Evolutionary conservation across 2,329 filamentous ascomycete species (phyloP).

Genomic region (Bipolaris bicolor): DNA sequence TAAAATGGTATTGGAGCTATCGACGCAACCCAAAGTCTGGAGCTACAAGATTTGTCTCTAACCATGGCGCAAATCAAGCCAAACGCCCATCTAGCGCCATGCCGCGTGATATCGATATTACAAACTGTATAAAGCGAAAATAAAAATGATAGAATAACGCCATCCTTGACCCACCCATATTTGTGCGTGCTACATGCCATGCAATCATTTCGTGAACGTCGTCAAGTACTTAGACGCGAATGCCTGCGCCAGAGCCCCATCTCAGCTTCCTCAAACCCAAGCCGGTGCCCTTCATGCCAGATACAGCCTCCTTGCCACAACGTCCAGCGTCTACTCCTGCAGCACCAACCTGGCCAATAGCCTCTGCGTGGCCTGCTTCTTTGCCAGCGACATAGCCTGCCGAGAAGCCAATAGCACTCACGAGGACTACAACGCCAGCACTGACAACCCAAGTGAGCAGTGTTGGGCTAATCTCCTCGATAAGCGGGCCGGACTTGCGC

Average conservation of each 20-base stretch:
- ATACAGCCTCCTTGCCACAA: conserved; percentile 43
- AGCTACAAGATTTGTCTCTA: neutral
- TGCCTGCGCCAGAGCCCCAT: conserved; percentile 39
- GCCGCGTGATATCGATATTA: conserved; percentile 1
- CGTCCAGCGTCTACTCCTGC: conserved; percentile 39
- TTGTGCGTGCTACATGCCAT: conserved; percentile 9
- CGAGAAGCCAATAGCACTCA: conserved; percentile 69
- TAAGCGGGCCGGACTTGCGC: conserved; percentile 41
- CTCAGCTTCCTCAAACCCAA: conserved; percentile 41
- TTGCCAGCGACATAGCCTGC: conserved; percentile 68
- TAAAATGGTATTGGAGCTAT: neutral
- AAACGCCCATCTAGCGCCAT: conserved; percentile 6
- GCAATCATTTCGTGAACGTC: conserved; percentile 1
- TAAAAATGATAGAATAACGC: neutral
- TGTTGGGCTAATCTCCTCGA: conserved; percentile 61
- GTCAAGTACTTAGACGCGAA: conserved; percentile 18
- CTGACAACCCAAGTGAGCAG: conserved; percentile 70
- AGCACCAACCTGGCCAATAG: conserved; percentile 39
- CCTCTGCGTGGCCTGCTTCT: conserved; percentile 63
- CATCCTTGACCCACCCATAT: neutral
- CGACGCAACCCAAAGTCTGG: neutral
- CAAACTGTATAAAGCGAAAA: neutral
- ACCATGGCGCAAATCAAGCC: neutral
- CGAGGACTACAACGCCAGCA: conserved; percentile 67
- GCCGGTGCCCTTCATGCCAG: conserved; percentile 33